phyloP scores from a whole-genome alignment of 75 land plant species.

The Cunninghamia lanceolata region DNA sequence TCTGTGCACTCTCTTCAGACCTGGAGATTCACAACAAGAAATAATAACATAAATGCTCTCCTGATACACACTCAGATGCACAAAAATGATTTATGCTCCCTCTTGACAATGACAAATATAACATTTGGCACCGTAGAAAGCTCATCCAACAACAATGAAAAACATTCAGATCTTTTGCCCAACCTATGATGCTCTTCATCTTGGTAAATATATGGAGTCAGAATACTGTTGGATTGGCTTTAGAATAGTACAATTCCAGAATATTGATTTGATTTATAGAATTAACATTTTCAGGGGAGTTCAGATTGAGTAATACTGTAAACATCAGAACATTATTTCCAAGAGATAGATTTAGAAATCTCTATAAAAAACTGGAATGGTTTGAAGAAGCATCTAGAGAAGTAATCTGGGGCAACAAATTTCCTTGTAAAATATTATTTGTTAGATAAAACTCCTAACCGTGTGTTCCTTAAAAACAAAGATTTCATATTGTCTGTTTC shows the following conservation, averaged over 20 bases:
- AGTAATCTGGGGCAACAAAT: neutral
- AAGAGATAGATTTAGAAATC: neutral
- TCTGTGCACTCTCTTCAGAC: constrained; percentile 83
- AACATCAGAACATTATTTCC: neutral
- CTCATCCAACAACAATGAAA: neutral
- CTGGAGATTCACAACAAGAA: constrained; percentile 40
- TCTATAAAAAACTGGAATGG: neutral
- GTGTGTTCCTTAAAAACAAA: neutral
- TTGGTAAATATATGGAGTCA: neutral
- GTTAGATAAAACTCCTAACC: neutral
- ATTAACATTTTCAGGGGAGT: neutral
- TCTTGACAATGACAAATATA: neutral
- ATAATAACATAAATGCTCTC: neutral
- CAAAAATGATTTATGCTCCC: neutral
- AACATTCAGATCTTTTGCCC: neutral
- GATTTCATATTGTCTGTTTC: neutral
- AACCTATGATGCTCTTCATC: neutral
- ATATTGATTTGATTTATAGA: neutral
- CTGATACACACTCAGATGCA: neutral
- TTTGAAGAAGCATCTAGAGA: neutral
- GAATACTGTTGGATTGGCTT: neutral
- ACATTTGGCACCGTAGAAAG: neutral
- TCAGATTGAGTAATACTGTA: neutral
- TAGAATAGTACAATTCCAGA: neutral
- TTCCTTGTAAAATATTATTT: neutral